Conservation (phyloP, 23 red algal genomes). For the Gracilaria caudata region DNA sequence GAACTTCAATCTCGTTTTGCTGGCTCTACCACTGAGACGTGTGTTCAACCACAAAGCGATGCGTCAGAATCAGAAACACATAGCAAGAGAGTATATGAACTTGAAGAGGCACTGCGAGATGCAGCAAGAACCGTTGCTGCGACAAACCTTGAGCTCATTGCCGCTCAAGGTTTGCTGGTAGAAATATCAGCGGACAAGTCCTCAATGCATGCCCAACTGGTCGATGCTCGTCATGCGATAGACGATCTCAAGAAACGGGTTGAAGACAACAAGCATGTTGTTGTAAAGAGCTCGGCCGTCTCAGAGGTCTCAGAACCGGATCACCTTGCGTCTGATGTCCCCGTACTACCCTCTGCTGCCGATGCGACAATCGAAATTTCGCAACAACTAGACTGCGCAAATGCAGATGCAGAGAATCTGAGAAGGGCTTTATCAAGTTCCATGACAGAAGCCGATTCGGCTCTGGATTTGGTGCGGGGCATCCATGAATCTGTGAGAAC, state of each 20-base stretch:
- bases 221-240: constrained; percentile 15
- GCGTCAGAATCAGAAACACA: background rate
- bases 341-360: background rate
- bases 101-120: constrained; percentile 60
- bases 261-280: constrained; percentile 3
- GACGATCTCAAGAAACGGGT: constrained; percentile 24
- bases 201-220: constrained; percentile 32
- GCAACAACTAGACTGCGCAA: constrained; percentile 13
- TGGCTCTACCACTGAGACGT: constrained; percentile 14
- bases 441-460: constrained; percentile 26
- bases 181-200: constrained; percentile 63
- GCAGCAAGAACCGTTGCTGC: constrained; percentile 57
- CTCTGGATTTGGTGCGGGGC: constrained; percentile 22
- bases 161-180: constrained; percentile 49
- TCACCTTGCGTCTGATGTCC: constrained; percentile 2
- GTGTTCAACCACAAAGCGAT: background rate
- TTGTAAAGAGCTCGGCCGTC: background rate
- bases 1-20: constrained; percentile 26
- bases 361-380: constrained; percentile 2
- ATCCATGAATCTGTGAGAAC: constrained; percentile 15
- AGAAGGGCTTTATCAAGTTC: constrained; percentile 7
- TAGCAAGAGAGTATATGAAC: constrained; percentile 9
- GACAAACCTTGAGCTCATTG: constrained; percentile 53
- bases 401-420: constrained; percentile 47
- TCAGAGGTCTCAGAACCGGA: constrained; percentile 51